Evolutionary conservation across 257 asterid species (phyloP).

Genomic region (Capsicum pubescens): DNA sequence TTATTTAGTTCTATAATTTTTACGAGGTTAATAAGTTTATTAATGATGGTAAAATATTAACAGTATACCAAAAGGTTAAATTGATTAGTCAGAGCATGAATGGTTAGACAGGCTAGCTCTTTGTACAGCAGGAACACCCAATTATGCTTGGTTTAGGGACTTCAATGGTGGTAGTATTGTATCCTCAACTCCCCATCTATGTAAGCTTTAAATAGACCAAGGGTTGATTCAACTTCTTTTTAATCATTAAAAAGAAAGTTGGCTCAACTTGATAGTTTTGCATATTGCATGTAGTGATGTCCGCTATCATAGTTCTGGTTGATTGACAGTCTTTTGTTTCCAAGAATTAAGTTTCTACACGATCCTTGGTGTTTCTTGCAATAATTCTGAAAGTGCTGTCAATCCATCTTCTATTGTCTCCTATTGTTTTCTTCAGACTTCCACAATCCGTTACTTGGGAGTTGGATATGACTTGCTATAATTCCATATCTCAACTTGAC

Average conservation of each 20-base stretch:
- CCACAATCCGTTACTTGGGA: not conserved
- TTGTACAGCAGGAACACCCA: slow-evolving; percentile 9
- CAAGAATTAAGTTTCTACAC: not conserved
- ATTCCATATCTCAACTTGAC: not conserved
- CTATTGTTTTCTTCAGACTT: not conserved
- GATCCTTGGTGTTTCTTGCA: slow-evolving; percentile 2
- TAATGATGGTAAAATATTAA: not conserved
- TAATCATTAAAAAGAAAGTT: not conserved
- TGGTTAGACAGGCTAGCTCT: not conserved
- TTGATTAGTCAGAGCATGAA: slow-evolving; percentile 10
- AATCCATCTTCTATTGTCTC: not conserved
- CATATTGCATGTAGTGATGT: not conserved
- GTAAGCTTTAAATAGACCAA: slow-evolving; percentile 9
- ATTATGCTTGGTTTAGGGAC: not conserved
- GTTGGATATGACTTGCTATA: not conserved
- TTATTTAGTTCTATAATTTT: not conserved
- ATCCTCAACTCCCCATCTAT: not conserved
- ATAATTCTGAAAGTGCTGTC: not conserved
- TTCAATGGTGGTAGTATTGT: not conserved
- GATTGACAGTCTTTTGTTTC: slow-evolving; percentile 8
- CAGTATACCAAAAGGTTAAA: not conserved
- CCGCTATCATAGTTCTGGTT: not conserved
- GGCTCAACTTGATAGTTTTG: slow-evolving; percentile 5
- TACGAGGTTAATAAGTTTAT: not conserved
- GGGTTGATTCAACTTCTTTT: not conserved